These are phyloP conservation scores for Theobroma cacao DNA, from an alignment of 345 rosid genomes.

Conservation along the genomic window DNA sequence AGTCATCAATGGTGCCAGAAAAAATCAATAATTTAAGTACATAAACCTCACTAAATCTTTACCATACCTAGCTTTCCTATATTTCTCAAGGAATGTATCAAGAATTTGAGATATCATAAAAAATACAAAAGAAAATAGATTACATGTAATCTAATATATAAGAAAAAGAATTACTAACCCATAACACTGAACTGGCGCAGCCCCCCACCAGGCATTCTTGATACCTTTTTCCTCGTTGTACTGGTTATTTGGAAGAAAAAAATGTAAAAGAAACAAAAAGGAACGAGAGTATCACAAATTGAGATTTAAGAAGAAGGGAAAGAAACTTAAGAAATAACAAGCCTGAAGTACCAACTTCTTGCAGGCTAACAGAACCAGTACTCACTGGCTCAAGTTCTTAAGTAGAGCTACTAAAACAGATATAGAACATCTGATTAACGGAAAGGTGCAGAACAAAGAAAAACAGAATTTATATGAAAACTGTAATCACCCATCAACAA, in stretches of 20 bases:
- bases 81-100: not conserved
- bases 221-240: slow-evolving; percentile 33
- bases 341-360: not conserved
- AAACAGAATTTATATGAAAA: not conserved
- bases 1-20: not conserved
- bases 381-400: not conserved
- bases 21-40: not conserved
- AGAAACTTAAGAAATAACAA: not conserved
- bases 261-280: not conserved
- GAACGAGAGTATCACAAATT: not conserved
- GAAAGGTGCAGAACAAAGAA: not conserved
- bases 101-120: not conserved
- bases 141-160: not conserved
- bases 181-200: slow-evolving; percentile 43
- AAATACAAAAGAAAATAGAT: not conserved
- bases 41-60: not conserved
- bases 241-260: not conserved
- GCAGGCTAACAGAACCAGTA: not conserved
- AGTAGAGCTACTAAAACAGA: not conserved
- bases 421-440: not conserved
- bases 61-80: not conserved
- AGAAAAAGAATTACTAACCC: slow-evolving; percentile 26
- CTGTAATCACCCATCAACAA: slow-evolving; percentile 10
- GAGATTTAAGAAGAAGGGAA: not conserved
- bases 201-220: slow-evolving; percentile 40